Evolutionary conservation across 192 early-diverging fungal genomes (phyloP).

Genomic region (Martensiomyces pterosporus): DNA sequence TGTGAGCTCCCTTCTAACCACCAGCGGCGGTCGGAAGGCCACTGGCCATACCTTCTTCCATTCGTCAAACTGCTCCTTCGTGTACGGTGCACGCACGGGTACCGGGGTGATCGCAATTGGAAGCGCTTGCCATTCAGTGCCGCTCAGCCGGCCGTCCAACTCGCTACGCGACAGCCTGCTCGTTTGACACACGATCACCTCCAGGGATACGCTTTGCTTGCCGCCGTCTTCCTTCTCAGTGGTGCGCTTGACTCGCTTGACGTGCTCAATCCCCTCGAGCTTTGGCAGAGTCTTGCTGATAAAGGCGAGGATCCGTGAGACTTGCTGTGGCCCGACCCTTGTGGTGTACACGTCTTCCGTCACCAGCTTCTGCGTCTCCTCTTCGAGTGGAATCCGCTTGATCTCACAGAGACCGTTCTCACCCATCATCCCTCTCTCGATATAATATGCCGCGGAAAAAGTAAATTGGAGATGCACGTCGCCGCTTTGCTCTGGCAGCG

Average conservation of each 20-base stretch:
- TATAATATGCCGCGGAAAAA: too few relatives aligned
- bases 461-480: too few relatives aligned
- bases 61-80: conserved; percentile 63
- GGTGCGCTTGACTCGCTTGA: conserved; percentile 30
- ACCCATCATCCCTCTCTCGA: too few relatives aligned
- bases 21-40: conserved; percentile 54
- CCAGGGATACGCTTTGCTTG: conserved; percentile 1
- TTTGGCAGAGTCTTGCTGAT: conserved; percentile 13
- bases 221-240: too few relatives aligned
- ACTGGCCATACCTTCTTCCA: conserved; percentile 85
- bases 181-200: conserved; percentile 35
- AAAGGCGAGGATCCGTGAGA: conserved; percentile 20
- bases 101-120: conserved; percentile 30
- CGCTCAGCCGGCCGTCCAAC: conserved; percentile 2
- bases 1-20: conserved; percentile 11
- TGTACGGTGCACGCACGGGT: conserved; percentile 61
- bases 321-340: conserved; percentile 9
- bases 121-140: conserved; percentile 19
- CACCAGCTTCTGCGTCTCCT: conserved; percentile 32
- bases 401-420: conserved; percentile 9
- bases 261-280: conserved; percentile 32
- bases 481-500: too few relatives aligned
- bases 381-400: conserved; percentile 21
- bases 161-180: conserved; percentile 5
- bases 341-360: conserved; percentile 31